These are phyloP conservation scores for Eryngium alpinum DNA, from an alignment of 140 eudicot species.

Conservation along the genomic window DNA sequence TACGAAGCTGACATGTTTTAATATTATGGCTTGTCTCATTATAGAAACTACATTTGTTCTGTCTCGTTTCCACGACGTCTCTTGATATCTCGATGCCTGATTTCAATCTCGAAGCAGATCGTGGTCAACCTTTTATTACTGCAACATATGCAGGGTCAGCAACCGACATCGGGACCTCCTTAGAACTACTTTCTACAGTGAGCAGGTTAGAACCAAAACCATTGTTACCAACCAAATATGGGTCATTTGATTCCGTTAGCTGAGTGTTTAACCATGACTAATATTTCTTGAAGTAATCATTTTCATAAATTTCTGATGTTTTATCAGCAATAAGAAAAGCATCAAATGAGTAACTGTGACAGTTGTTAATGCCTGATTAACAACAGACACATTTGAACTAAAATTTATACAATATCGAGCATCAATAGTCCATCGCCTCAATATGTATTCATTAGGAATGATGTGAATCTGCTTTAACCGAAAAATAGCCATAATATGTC, in stretches of 20 bases:
- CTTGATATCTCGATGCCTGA: too few species aligned
- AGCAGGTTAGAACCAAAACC: too few species aligned
- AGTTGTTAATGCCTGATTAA: background rate
- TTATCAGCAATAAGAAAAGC: background rate
- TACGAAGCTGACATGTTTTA: too few species aligned
- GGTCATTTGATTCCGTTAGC: background rate
- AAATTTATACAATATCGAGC: background rate
- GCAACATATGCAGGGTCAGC: too few species aligned
- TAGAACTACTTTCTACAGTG: too few species aligned
- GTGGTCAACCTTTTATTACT: too few species aligned
- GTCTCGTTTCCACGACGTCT: too few species aligned
- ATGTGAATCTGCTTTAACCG: background rate
- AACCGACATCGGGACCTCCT: too few species aligned
- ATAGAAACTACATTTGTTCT: too few species aligned
- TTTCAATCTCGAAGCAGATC: too few species aligned
- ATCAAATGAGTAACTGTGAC: background rate
- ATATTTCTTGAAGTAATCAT: background rate
- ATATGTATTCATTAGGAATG: background rate
- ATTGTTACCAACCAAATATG: too few species aligned
- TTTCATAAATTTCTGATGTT: background rate
- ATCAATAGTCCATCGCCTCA: background rate
- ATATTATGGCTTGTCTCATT: too few species aligned
- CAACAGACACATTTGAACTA: background rate
- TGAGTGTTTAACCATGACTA: background rate
- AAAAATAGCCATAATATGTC: conserved; percentile 1